A percentile compares a stretch with the other conserved stretches of the same genome.
These are phyloP conservation scores for Microstegium vimineum DNA, from an alignment of 176 grass and related monocot genomes.

Conservation along the genomic window DNA sequence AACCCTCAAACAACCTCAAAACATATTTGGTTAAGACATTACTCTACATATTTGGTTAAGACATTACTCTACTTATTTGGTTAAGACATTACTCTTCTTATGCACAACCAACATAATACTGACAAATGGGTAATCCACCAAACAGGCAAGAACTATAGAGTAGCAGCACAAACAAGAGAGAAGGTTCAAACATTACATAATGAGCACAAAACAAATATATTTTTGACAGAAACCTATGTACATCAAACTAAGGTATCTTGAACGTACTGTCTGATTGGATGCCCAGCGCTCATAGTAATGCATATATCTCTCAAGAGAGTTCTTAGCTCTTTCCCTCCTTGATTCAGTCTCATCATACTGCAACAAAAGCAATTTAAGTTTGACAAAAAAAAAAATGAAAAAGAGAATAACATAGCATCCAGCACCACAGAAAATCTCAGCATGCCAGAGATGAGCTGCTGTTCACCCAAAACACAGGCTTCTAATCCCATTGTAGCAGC, in stretches of 20 bases:
- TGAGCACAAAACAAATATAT: slow-evolving; percentile 3
- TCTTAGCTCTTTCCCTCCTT: slow-evolving; percentile 94
- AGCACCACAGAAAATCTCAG: neutral
- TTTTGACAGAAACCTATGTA: slow-evolving; percentile 23
- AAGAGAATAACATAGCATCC: neutral
- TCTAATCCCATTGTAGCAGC: neutral
- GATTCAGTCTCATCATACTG: slow-evolving; percentile 89
- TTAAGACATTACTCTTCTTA: neutral
- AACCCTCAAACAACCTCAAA: neutral
- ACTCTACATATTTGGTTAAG: no score
- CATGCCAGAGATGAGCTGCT: neutral
- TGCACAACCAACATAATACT: neutral
- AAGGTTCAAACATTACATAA: neutral
- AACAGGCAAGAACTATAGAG: neutral
- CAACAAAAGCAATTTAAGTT: slow-evolving; percentile 21
- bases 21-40: no score
- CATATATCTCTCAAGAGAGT: slow-evolving; percentile 95
- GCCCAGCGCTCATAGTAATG: slow-evolving; percentile 99
- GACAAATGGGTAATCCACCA: neutral
- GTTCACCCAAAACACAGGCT: neutral
- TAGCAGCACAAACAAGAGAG: neutral
- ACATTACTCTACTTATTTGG: neutral
- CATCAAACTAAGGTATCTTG: slow-evolving; percentile 14
- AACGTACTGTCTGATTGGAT: slow-evolving; percentile 85
- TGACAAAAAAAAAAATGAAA: neutral